A percentile compares a stretch with the other conserved stretches of the same genome.
These are phyloP conservation scores for Teratosphaeria gauchensis DNA, from an alignment of 2,329 filamentous ascomycete genomes.

Conservation along the genomic window DNA sequence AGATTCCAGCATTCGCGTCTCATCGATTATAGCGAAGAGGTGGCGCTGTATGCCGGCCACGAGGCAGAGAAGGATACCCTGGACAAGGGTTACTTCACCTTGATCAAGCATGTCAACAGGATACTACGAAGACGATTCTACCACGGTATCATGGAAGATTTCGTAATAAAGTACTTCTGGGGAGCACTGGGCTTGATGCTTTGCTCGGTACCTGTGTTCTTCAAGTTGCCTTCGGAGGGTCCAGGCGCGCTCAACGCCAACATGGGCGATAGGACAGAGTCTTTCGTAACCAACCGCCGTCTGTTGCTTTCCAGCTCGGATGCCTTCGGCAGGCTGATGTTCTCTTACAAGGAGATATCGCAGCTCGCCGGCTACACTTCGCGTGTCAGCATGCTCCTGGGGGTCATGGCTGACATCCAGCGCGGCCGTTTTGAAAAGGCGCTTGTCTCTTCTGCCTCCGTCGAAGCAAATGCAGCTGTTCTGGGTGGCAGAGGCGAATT, in stretches of 20 bases:
- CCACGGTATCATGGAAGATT: slow-evolving; percentile 99
- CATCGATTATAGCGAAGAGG: slow-evolving; percentile 92
- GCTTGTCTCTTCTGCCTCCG: slow-evolving; percentile 79
- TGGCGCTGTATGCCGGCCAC: slow-evolving; percentile 85
- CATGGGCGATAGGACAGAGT: slow-evolving; percentile 29
- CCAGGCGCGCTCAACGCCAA: slow-evolving; percentile 7
- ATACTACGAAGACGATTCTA: slow-evolving; percentile 85
- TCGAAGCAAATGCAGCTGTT: slow-evolving; percentile 70
- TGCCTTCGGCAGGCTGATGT: slow-evolving; percentile 92
- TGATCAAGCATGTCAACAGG: slow-evolving; percentile 98
- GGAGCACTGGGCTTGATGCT: slow-evolving; percentile 82
- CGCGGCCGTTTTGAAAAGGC: slow-evolving; percentile 92
- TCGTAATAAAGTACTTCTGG: slow-evolving; percentile 99
- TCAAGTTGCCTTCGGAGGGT: slow-evolving; percentile 50
- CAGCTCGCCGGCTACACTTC: slow-evolving; percentile 93
- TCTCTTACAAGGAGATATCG: slow-evolving; percentile 94
- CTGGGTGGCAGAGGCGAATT: slow-evolving; percentile 73
- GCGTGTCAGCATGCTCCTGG: slow-evolving; percentile 76
- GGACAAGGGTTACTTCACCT: slow-evolving; percentile 96
- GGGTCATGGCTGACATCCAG: slow-evolving; percentile 90
- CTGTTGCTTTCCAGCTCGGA: slow-evolving; percentile 90
- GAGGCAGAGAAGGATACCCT: slow-evolving; percentile 93
- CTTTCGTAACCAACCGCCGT: slow-evolving; percentile 86
- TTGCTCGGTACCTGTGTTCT: slow-evolving; percentile 91
- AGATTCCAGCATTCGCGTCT: slow-evolving; percentile 87